Evolutionary conservation across 140 eudicot genomes (phyloP).

Genomic region (Bidens hawaiensis): DNA sequence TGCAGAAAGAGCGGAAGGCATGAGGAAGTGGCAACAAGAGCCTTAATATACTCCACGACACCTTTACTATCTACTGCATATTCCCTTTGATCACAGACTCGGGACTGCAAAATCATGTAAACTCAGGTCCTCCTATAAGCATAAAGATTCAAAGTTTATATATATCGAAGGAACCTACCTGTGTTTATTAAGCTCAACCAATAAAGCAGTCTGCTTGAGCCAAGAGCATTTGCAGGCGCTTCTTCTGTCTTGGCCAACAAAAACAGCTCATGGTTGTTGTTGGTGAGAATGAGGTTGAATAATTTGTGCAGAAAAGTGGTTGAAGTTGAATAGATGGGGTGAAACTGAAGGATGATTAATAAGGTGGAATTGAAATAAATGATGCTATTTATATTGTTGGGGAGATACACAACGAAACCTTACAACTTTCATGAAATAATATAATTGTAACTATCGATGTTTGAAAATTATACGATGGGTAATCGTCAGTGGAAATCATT

Average conservation of each 20-base stretch:
- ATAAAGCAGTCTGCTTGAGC: constrained; percentile 55
- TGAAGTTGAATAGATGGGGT: too few species aligned
- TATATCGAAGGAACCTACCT: constrained; percentile 31
- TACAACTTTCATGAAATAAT: too few species aligned
- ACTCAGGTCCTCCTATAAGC: background rate
- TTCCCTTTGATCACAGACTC: constrained; percentile 62
- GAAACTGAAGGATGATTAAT: too few species aligned
- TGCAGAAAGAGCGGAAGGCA: constrained; percentile 70
- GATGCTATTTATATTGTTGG: too few species aligned
- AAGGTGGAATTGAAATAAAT: too few species aligned
- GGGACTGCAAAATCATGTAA: constrained; percentile 39
- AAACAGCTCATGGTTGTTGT: too few species aligned
- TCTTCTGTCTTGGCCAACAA: constrained; percentile 57
- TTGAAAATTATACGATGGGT: too few species aligned
- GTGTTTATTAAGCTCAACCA: constrained; percentile 67
- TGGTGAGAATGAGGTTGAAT: too few species aligned
- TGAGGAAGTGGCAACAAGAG: constrained; percentile 69
- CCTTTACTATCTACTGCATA: constrained; percentile 78
- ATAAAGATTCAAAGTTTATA: background rate
- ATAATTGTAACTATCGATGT: too few species aligned
- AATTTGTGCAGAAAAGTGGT: too few species aligned
- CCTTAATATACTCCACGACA: constrained; percentile 69
- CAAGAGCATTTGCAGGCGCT: constrained; percentile 43
- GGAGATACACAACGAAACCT: too few species aligned
- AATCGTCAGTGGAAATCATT: too few species aligned